A percentile compares a stretch with the other conserved stretches of the same genome.
phyloP scores from a whole-genome alignment of 345 rosid genomes.

The Salix purpurea region DNA sequence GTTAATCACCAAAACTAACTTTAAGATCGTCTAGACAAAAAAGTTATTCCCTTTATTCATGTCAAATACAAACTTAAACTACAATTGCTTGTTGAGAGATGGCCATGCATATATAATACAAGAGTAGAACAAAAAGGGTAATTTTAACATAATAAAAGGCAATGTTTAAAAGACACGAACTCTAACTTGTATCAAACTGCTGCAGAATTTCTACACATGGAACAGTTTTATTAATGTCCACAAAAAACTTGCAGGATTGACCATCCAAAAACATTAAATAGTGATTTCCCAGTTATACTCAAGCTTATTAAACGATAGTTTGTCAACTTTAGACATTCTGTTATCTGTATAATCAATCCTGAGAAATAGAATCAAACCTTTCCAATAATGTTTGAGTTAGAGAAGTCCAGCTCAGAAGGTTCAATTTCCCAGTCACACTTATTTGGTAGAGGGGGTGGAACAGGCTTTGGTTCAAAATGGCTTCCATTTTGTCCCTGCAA shows the following conservation, averaged over 20 bases:
- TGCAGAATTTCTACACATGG: not conserved
- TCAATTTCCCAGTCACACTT: slow-evolving; percentile 99
- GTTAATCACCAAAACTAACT: not conserved
- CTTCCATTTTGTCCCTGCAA: slow-evolving; percentile 97
- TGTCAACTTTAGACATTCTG: not conserved
- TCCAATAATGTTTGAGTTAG: slow-evolving; percentile 70
- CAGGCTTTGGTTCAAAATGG: slow-evolving; percentile 95
- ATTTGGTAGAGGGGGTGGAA: slow-evolving; percentile 87
- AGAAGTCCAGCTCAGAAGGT: slow-evolving; percentile 89
- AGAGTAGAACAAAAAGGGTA: not conserved
- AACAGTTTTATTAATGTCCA: not conserved
- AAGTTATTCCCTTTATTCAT: not conserved
- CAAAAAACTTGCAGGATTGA: not conserved
- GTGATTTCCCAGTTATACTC: not conserved
- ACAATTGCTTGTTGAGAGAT: not conserved
- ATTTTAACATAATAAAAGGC: not conserved
- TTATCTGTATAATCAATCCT: not conserved
- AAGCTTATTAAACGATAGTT: slow-evolving; percentile 2
- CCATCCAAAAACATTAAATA: not conserved
- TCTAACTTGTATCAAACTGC: not conserved
- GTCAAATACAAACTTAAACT: not conserved
- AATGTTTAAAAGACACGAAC: not conserved
- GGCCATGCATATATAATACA: not conserved
- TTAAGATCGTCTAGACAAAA: not conserved
- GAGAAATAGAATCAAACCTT: slow-evolving; percentile 50